Base-by-base conservation (phyloP, 2,329 filamentous ascomycete species). In the Mycocentrospora acerina region DNA sequence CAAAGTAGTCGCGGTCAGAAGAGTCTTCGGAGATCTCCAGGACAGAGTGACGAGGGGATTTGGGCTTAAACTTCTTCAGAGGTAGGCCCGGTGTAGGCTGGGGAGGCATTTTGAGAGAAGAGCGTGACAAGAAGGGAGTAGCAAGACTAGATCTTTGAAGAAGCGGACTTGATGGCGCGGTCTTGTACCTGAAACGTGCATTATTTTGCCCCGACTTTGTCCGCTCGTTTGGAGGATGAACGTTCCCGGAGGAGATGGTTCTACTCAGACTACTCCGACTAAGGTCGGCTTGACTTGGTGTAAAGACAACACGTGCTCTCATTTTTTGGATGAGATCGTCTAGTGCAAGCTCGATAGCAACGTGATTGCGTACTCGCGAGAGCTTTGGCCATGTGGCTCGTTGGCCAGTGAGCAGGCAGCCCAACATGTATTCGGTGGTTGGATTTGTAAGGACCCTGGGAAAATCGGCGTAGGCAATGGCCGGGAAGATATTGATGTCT, bases 341-440 rank as follows among this genome's bases (percentile, higher is more conserved):
- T 2, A 97, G 71, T 4, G 90, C 88, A 31, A 95, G 71, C 63
- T 97, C 91, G 37, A 96, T 88, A 3, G 90, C 88, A 53, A 89
- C 89, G 37, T 90, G 85, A 58, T 95, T 93, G 26, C 87, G 78
- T 55, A 97, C 86, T 10, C 89, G 82, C 47, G 85, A 86, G 8
- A 97, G 71, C 62, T 90, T 90, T 0, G 90, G 90, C 91, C 90
- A 97, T 0, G 90, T 95, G 3, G 91, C 90, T 40, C 83, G 78
- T 66, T 96, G 88, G 6, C 91, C 91, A 17, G 81, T 78, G 6
- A 88, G 71, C 55, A 86, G 86, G 7, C 87, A 85, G 31, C 85
- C 78, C 4, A 85, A 66, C 88, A 97, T 95, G 62, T 95, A 97
- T 4, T 90, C 87, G 0, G 82, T 72, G 0, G 86, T 90, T 1